Percentiles rank a stretch among this genome's conserved stretches.
Conservation (phyloP, 1,139 yeast species). For the Geotrichum fermentans region DNA sequence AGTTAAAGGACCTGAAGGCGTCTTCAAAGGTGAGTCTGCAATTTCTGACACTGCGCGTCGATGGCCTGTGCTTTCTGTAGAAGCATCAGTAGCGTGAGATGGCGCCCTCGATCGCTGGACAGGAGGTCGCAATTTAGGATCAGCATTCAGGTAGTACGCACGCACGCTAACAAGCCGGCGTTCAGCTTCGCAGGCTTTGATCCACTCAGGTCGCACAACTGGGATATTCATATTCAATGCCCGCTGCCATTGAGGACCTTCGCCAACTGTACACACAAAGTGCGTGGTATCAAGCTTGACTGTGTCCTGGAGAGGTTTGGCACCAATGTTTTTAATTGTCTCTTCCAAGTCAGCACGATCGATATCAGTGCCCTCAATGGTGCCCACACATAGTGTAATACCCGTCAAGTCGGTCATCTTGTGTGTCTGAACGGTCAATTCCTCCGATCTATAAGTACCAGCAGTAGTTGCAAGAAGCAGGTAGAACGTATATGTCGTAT, state of each 20-base stretch:
- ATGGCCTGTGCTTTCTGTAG: slow-evolving; percentile 13
- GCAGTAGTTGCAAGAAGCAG: slow-evolving; percentile 83
- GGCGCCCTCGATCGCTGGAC: slow-evolving; percentile 32
- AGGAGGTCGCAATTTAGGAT: slow-evolving; percentile 37
- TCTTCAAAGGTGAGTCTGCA: slow-evolving; percentile 14
- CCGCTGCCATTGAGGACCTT: slow-evolving; percentile 60
- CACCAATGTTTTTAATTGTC: slow-evolving; percentile 70
- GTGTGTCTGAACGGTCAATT: slow-evolving; percentile 71
- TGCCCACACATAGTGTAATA: slow-evolving; percentile 86
- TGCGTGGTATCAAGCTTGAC: slow-evolving; percentile 93
- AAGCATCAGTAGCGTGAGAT: slow-evolving; percentile 27
- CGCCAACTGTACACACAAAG: slow-evolving; percentile 72
- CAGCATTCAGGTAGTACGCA: slow-evolving; percentile 47
- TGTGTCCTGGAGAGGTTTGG: slow-evolving; percentile 65
- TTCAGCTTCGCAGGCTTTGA: slow-evolving; percentile 87
- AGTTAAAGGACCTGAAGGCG: slow-evolving; percentile 1
- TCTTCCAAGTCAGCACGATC: slow-evolving; percentile 57
- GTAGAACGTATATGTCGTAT: slow-evolving; percentile 74
- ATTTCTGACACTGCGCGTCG: slow-evolving; percentile 20
- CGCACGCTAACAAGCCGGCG: slow-evolving; percentile 90
- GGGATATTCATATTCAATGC: slow-evolving; percentile 90
- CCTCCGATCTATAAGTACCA: slow-evolving; percentile 70
- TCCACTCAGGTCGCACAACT: slow-evolving; percentile 93
- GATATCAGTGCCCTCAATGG: slow-evolving; percentile 52
- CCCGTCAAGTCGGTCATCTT: slow-evolving; percentile 96